These are phyloP conservation scores for Lentinula boryana DNA, from an alignment of 768 basidiomycete species.

Conservation along the genomic window DNA sequence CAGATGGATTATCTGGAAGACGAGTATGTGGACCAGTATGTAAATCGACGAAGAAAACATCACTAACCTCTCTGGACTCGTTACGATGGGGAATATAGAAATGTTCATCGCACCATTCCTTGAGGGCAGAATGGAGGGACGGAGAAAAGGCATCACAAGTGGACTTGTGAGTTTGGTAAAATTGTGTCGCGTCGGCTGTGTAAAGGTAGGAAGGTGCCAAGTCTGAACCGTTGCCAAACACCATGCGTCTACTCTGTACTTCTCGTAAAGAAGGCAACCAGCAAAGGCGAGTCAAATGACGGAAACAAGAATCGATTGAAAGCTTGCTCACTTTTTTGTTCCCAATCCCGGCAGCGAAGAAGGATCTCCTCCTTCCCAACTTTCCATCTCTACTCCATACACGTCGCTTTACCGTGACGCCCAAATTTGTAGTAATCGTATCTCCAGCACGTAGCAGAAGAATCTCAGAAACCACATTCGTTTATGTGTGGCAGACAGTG, in stretches of 20 bases:
- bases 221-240: slow-evolving; percentile 97
- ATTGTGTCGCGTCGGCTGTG: slow-evolving; percentile 80
- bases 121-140: slow-evolving; percentile 72
- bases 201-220: slow-evolving; percentile 92
- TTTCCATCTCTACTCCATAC: neutral
- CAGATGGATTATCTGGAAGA: slow-evolving; percentile 30
- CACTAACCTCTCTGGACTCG: slow-evolving; percentile 87
- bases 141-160: slow-evolving; percentile 73
- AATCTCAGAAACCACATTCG: neutral
- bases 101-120: slow-evolving; percentile 97
- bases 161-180: slow-evolving; percentile 71
- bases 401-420: neutral
- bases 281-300: no score
- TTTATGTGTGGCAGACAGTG: neutral
- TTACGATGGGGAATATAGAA: slow-evolving; percentile 86
- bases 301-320: neutral
- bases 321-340: neutral
- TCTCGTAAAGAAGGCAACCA: no score
- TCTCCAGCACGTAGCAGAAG: neutral
- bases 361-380: neutral
- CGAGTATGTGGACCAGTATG: slow-evolving; percentile 56
- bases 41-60: slow-evolving; percentile 96
- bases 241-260: slow-evolving; percentile 47
- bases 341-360: neutral
- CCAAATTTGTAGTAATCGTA: neutral